A percentile compares a stretch with the other conserved stretches of the same genome.
Conservation (phyloP, 2,329 filamentous ascomycete species). For the Harringtonia lauricola region DNA sequence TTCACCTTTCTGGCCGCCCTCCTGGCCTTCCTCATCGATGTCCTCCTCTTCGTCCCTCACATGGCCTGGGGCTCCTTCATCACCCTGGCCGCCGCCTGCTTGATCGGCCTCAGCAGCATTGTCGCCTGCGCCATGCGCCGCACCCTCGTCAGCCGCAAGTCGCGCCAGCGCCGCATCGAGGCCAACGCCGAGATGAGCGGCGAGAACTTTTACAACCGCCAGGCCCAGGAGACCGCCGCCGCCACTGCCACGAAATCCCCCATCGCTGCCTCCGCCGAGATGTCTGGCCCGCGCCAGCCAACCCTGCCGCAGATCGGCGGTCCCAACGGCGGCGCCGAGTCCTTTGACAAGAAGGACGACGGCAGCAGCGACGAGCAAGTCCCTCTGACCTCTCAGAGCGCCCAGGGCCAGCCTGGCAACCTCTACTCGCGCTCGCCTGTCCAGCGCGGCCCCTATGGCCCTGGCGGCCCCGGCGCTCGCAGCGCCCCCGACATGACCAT, state of each 20-base stretch:
- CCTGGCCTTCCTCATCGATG: slow-evolving; percentile 84
- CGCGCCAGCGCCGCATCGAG: slow-evolving; percentile 81
- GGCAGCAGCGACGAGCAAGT: slow-evolving; percentile 57
- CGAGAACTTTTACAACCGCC: slow-evolving; percentile 75
- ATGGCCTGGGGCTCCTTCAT: slow-evolving; percentile 91
- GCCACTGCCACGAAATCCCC: slow-evolving; percentile 26
- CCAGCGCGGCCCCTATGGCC: slow-evolving; percentile 43
- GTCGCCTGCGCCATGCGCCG: slow-evolving; percentile 92
- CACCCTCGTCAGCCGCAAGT: slow-evolving; percentile 82
- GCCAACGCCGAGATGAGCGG: slow-evolving; percentile 97
- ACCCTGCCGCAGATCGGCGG: slow-evolving; percentile 48
- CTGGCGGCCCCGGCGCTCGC: background rate
- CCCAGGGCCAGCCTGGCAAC: slow-evolving; percentile 44
- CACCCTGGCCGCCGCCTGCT: slow-evolving; percentile 76
- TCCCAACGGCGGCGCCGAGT: slow-evolving; percentile 36
- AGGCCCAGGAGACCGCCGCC: slow-evolving; percentile 35
- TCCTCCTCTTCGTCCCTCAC: slow-evolving; percentile 89
- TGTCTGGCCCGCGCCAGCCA: slow-evolving; percentile 28
- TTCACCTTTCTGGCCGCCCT: slow-evolving; percentile 70
- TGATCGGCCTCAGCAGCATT: slow-evolving; percentile 71
- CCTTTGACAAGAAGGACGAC: slow-evolving; percentile 56
- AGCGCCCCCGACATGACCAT: slow-evolving; percentile 13
- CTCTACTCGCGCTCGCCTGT: slow-evolving; percentile 26
- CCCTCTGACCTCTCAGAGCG: slow-evolving; percentile 55
- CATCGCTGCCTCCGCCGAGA: slow-evolving; percentile 18